Evolutionary conservation across 345 rosid genomes (phyloP), one percentile per base, ranked within the genome.

Genomic region (Syzygium aqueum): DNA sequence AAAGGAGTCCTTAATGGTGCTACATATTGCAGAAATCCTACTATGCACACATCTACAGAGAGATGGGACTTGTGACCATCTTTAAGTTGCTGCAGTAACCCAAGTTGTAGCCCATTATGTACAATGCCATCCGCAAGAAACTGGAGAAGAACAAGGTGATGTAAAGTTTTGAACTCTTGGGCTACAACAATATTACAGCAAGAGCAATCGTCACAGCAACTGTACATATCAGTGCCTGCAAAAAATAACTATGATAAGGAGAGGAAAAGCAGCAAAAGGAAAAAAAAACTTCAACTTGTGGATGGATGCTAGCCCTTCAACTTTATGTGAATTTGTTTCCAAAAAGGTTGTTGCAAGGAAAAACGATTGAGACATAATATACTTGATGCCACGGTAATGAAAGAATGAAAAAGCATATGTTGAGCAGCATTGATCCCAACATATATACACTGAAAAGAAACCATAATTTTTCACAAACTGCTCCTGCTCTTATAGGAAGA

Each of bases 221-320:
- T 51, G 96, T 92, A 90, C 94, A 95, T 85, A 94, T 84, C 90
- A 93, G 86, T 88, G 99, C 98, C 99, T 97, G 96, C 96, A 91
- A 57, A 84, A 87, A n/a, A 77, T 82, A 80, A 51, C 8, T 53
- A 84, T 37, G 46, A 73, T 73, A 37, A 73, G 82, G 82, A 73
- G 82, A 73, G 27, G 49, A 73, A 73, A 37, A 37, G 82, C 63
- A 40, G 77, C 49, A 57, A 33, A 11, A 43, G 33, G 53, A 33
- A 28, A 23, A 49, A 51, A 21, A 51, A 51, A 51, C 0, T 15
- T 33, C 10, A 8, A 56, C 30, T 53, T n/a, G 54, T 50, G 21
- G 50, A 80, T 80, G 25, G 85, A 51, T 33, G 80, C 80, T 73
- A 33, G 80, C 46, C 46, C 80, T 73, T 73, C 80, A 73, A 73